phyloP scores from a whole-genome alignment of 352 stramenopile genomes.

The Phytopythium litorale region DNA sequence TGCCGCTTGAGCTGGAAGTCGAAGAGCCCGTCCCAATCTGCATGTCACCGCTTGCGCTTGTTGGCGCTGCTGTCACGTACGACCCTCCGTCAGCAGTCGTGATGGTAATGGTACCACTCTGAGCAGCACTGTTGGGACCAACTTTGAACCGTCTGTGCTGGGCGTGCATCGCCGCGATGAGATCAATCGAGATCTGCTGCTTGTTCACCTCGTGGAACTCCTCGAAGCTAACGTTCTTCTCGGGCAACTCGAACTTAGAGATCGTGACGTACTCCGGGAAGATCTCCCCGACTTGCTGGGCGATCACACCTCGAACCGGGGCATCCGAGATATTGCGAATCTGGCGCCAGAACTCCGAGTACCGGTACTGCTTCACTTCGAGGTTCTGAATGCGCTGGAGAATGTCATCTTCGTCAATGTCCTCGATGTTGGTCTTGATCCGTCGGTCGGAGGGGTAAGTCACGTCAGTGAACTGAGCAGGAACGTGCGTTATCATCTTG shows the following conservation, averaged over 20 bases:
- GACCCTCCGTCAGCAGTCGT: conserved; percentile 38
- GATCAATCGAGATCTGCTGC: conserved; percentile 88
- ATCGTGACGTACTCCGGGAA: conserved; percentile 93
- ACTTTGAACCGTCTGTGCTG: conserved; percentile 69
- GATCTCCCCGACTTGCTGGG: conserved; percentile 87
- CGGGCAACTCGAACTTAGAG: conserved; percentile 77
- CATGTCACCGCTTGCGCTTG: conserved; percentile 27
- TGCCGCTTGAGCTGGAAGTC: conserved; percentile 24
- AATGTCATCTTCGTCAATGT: conserved; percentile 88
- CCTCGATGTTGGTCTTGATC: conserved; percentile 91
- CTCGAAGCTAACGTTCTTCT: conserved; percentile 87
- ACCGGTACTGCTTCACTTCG: conserved; percentile 89
- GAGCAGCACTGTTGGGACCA: conserved; percentile 32
- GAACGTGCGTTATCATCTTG: conserved; percentile 67
- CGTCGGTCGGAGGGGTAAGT: conserved; percentile 86
- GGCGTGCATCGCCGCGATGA: conserved; percentile 88
- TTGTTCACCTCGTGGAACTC: conserved; percentile 95
- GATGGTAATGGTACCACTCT: conserved; percentile 45
- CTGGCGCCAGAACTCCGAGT: conserved; percentile 87
- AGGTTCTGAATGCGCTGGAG: conserved; percentile 87
- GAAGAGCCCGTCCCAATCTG: conserved; percentile 32
- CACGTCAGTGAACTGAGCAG: conserved; percentile 88
- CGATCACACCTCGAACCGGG: conserved; percentile 90
- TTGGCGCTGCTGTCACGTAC: conserved; percentile 29
- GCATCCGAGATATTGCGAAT: conserved; percentile 78